Evolutionary conservation across 805 yeast genomes (phyloP), one percentile per base, ranked within the genome.

Genomic region (Ogataea nonfermentans): DNA sequence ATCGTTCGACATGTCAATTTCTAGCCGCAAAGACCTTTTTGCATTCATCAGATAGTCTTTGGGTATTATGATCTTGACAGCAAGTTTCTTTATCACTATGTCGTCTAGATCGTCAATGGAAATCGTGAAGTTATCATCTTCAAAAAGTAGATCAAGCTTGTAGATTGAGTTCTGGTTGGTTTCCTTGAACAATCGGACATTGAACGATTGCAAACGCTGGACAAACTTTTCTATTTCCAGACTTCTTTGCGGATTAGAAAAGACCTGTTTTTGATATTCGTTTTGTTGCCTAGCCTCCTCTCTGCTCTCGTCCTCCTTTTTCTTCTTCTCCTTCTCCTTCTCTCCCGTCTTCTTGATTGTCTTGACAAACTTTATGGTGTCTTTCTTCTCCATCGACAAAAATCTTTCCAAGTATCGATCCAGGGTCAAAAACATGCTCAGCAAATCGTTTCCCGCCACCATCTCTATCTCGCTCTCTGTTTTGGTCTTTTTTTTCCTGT

Each of bases 401-500:
- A 81, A 76, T 29, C 54, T 49, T 51, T 84, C 91, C 35, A 84
- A 65, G 41, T 77, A 67, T 44, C 62, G 66, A 53, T 82, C 86
- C 29, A 84, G 62, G 3, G 79, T 74, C 40, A 62, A 51, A 4
- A 83, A 45, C 62, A 76, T 74, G 4, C 81, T 75, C n/a, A 67
- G 53, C 25, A 84, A 66, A 17, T 80, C 76, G 34, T 63, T 65
- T 0, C 78, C 79, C 32, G 67, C 65, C 1, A 67, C 72, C 40
- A 76, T 47, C 17, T 52, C 51, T 20, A 68, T 52, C 9, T 42
- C 38, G 17, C 29, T 39, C 9, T 47, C 45, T 1, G 23, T 39
- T 27, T 27, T 41, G 26, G 32, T 31, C 53, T 13, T 56, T 51
- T 19, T 49, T n/a, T 37, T 56, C 25, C 56, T 52, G n/a, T 50